Percentiles rank a stretch among this genome's conserved stretches.
These are phyloP conservation scores for Phytophthora citrophthora DNA, from an alignment of 352 stramenopile genomes.

Conservation along the genomic window DNA sequence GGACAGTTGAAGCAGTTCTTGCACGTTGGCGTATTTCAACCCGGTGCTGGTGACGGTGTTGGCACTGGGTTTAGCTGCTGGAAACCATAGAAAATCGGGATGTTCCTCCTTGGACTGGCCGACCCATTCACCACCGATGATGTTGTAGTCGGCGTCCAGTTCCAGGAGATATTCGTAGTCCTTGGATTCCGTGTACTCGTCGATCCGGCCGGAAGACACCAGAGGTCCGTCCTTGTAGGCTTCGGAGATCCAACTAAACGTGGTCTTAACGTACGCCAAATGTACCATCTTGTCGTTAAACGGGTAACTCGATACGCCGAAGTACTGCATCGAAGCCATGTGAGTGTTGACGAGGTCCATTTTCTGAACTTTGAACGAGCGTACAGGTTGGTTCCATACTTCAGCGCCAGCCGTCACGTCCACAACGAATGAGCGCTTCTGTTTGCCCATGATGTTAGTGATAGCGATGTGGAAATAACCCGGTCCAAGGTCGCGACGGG, in stretches of 20 bases:
- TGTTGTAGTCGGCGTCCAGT: constrained; percentile 38
- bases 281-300: constrained; percentile 45
- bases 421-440: constrained; percentile 35
- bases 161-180: constrained; percentile 51
- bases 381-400: constrained; percentile 45
- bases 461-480: constrained; percentile 41
- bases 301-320: constrained; percentile 32
- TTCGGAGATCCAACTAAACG: constrained; percentile 34
- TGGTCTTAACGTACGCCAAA: constrained; percentile 44
- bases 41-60: constrained; percentile 27
- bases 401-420: constrained; percentile 25
- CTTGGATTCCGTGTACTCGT: constrained; percentile 20
- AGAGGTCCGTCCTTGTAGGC: constrained; percentile 26
- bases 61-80: constrained; percentile 27
- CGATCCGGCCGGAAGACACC: constrained; percentile 27
- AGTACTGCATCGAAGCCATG: constrained; percentile 26
- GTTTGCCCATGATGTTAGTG: constrained; percentile 34
- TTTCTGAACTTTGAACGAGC: constrained; percentile 24
- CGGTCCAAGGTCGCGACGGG: constrained; percentile 31
- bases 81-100: constrained; percentile 45
- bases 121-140: constrained; percentile 48
- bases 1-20: constrained; percentile 26
- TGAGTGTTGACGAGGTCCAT: constrained; percentile 33
- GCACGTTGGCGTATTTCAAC: constrained; percentile 37
- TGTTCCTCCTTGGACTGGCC: constrained; percentile 34